phyloP scores from a whole-genome alignment of 192 early-diverging fungal genomes.

The Umbelopsis ramanniana region DNA sequence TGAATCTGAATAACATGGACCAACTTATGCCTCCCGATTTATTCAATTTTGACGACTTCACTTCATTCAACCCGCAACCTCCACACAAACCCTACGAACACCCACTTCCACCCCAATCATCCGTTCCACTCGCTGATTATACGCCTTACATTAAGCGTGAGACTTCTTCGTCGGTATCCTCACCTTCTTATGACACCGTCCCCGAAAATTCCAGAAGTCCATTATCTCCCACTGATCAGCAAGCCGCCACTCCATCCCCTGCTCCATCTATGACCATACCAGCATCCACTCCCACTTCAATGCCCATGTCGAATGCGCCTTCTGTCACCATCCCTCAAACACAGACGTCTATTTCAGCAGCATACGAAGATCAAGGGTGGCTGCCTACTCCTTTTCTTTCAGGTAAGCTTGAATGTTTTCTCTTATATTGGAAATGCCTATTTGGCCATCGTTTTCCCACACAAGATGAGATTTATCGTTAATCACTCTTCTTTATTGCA shows the following conservation, averaged over 20 bases:
- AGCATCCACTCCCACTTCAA: background rate
- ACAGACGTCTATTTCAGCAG: background rate
- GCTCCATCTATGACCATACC: background rate
- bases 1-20: background rate
- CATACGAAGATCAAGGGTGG: background rate
- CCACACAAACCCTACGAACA: background rate
- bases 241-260: background rate
- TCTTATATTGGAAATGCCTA: too few relatives aligned
- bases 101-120: background rate
- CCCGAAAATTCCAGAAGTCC: background rate
- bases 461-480: too few relatives aligned
- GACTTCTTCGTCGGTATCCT: background rate
- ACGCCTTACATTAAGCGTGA: background rate
- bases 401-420: background rate
- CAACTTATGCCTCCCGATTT: background rate
- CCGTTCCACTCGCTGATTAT: background rate
- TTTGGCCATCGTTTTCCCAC: too few relatives aligned
- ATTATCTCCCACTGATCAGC: background rate
- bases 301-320: background rate
- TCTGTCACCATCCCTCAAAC: background rate
- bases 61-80: background rate
- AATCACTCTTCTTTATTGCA: background rate
- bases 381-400: background rate
- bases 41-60: conserved; percentile 6
- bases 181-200: background rate